Percentiles rank a stretch among this genome's conserved stretches.
Evolutionary conservation across 768 basidiomycete genomes (phyloP).

Genomic region (Trichaptum fuscoviolaceum): DNA sequence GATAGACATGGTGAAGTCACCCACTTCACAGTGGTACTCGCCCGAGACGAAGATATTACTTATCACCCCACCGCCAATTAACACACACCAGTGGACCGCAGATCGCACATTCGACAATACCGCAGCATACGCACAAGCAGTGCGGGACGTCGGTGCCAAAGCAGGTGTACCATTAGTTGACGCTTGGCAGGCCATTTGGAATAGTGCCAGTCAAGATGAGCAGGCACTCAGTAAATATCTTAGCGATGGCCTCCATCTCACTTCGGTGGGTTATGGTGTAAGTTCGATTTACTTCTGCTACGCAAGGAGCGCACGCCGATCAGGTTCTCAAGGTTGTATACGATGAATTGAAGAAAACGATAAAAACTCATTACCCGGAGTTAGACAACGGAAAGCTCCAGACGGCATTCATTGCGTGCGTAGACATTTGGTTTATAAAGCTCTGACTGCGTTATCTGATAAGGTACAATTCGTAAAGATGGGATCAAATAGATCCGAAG

Average conservation of each 20-base stretch:
- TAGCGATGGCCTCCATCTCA: slow-evolving; percentile 79
- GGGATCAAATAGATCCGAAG: background rate
- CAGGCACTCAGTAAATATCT: slow-evolving; percentile 46
- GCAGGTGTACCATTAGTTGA: slow-evolving; percentile 63
- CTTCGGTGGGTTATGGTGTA: slow-evolving; percentile 67
- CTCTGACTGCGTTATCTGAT: background rate
- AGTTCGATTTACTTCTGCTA: slow-evolving; percentile 18
- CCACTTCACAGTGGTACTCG: slow-evolving; percentile 60
- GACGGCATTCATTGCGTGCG: slow-evolving; percentile 57
- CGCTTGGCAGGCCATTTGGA: slow-evolving; percentile 68
- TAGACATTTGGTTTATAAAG: slow-evolving; percentile 14
- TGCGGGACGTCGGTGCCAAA: slow-evolving; percentile 51
- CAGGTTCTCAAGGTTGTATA: slow-evolving; percentile 53
- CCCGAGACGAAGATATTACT: slow-evolving; percentile 72
- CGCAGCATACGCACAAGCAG: slow-evolving; percentile 64
- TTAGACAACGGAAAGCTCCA: slow-evolving; percentile 60
- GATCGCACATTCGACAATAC: slow-evolving; percentile 64
- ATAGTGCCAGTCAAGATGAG: slow-evolving; percentile 63
- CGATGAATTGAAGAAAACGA: slow-evolving; percentile 51
- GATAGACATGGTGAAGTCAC: slow-evolving; percentile 55
- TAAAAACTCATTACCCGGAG: slow-evolving; percentile 57
- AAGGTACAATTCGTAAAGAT: background rate
- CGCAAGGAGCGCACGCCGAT: background rate
- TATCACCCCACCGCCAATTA: slow-evolving; percentile 82
- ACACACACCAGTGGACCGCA: slow-evolving; percentile 46